A percentile compares a stretch with the other conserved stretches of the same genome.
These are phyloP conservation scores for Centella asiatica DNA, from an alignment of 129 eudicot species.

Conservation along the genomic window DNA sequence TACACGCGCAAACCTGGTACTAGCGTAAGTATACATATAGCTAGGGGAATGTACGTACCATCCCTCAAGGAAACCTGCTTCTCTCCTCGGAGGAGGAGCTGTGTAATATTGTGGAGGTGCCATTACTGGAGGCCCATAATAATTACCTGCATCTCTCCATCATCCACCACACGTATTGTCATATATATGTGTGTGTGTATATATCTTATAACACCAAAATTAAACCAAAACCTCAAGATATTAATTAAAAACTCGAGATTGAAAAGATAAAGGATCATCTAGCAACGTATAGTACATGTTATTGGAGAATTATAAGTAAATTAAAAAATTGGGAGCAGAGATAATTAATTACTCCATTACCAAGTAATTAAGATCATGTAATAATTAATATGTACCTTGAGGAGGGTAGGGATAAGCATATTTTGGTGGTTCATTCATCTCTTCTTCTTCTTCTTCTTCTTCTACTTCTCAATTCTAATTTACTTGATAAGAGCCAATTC, in stretches of 20 bases:
- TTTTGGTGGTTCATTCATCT: constrained; percentile 68
- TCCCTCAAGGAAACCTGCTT: constrained; percentile 80
- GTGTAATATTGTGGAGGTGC: constrained; percentile 76
- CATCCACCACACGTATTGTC: not conserved
- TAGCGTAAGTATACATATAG: no score
- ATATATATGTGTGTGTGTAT: not conserved
- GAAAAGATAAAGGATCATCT: no score
- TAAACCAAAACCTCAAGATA: no score
- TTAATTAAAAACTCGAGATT: no score
- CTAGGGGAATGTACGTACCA: constrained; percentile 31
- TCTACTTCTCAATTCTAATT: not conserved
- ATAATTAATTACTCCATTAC: no score
- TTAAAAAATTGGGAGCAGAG: no score
- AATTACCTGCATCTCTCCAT: constrained; percentile 22
- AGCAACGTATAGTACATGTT: no score
- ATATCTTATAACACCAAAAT: not conserved
- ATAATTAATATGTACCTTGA: constrained; percentile 36
- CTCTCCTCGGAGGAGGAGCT: constrained; percentile 73
- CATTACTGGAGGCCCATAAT: constrained; percentile 97
- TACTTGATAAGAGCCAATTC: not conserved
- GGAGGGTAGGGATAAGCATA: constrained; percentile 78
- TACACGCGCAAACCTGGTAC: no score
- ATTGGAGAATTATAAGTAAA: no score
- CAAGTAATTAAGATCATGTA: no score
- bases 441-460: not conserved